phyloP scores from a whole-genome alignment of 192 early-diverging fungal genomes.

The Linnemannia exigua region DNA sequence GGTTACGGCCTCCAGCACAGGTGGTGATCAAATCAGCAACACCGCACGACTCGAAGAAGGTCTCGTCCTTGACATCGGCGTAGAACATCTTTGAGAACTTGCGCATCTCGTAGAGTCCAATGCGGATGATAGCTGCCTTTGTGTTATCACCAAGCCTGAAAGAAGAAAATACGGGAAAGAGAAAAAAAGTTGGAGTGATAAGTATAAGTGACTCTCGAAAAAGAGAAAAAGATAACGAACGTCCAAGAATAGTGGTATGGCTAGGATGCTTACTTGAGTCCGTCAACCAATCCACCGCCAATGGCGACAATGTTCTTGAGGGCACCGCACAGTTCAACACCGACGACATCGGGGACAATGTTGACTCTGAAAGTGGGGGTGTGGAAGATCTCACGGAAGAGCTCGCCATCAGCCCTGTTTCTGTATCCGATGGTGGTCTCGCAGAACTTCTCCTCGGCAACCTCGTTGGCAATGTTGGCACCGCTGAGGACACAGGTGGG shows the following conservation, averaged over 20 bases:
- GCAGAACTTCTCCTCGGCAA: constrained; percentile 94
- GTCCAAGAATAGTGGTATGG: background rate
- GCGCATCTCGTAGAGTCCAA: constrained; percentile 96
- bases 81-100: constrained; percentile 91
- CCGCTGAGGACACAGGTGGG: constrained; percentile 90
- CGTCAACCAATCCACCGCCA: constrained; percentile 95
- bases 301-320: constrained; percentile 99
- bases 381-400: constrained; percentile 88
- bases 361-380: constrained; percentile 92
- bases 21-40: constrained; percentile 97
- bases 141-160: constrained; percentile 89
- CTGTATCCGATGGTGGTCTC: constrained; percentile 94
- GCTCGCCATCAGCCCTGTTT: constrained; percentile 76
- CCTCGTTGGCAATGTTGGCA: constrained; percentile 98
- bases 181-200: background rate
- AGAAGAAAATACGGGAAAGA: background rate
- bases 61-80: constrained; percentile 88
- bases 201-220: background rate
- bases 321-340: constrained; percentile 97
- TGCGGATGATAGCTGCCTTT: constrained; percentile 97
- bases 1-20: constrained; percentile 97
- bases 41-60: constrained; percentile 98
- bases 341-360: constrained; percentile 88
- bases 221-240: background rate
- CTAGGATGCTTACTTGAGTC: constrained; percentile 73